Evolutionary conservation across 1,284 basidiomycete species (phyloP).

Genomic region (Sanghuangporus weigelae): DNA sequence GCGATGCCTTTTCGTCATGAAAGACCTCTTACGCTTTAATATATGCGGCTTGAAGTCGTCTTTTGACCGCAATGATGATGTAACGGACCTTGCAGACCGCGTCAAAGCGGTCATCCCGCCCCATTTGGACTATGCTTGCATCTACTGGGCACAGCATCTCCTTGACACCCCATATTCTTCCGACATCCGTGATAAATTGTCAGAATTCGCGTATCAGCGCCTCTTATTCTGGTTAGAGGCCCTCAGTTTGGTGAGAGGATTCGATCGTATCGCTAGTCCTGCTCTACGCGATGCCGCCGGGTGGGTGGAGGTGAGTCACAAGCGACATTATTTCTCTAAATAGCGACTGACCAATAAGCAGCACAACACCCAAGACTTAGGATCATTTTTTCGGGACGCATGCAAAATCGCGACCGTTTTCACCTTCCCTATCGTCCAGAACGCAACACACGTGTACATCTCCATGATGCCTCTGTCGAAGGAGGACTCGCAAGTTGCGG

Average conservation of each 20-base stretch:
- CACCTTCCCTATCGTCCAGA: conserved; percentile 16
- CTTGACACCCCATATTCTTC: not conserved
- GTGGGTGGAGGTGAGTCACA: not conserved
- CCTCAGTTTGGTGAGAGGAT: conserved; percentile 21
- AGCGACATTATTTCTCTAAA: not conserved
- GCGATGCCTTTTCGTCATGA: not conserved
- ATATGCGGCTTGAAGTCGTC: conserved; percentile 7
- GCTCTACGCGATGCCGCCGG: not conserved
- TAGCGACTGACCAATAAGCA: not conserved
- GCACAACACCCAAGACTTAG: not conserved
- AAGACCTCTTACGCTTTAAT: not conserved
- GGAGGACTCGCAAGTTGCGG: not conserved
- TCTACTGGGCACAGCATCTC: conserved; percentile 4
- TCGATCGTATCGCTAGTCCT: not conserved
- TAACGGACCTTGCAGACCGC: not conserved
- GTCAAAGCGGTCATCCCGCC: not conserved
- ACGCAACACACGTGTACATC: conserved; percentile 23
- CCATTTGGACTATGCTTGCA: not conserved
- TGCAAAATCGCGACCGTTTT: conserved; percentile 17
- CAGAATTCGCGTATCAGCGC: conserved; percentile 18
- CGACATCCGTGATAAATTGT: not conserved
- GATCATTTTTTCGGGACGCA: conserved; percentile 14
- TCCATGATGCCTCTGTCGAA: conserved; percentile 22
- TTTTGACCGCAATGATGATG: conserved; percentile 4
- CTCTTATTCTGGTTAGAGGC: conserved; percentile 29